Evolutionary conservation across 2,329 filamentous ascomycete genomes (phyloP).

Genomic region (Juglanconis sp.): DNA sequence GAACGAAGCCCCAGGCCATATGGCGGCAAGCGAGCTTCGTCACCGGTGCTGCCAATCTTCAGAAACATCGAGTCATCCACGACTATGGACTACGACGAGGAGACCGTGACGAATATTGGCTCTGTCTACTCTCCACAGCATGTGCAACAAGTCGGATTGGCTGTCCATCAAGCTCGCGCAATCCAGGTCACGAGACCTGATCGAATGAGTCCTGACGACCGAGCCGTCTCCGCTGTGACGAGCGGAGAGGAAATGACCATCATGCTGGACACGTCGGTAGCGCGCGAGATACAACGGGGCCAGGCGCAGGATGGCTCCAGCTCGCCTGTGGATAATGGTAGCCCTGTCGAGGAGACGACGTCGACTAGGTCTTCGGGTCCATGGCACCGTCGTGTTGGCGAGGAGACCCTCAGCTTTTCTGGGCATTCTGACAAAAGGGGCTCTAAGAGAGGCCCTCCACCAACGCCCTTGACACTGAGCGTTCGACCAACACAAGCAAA

Average conservation of each 20-base stretch:
- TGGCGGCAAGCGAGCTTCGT: constrained; percentile 43
- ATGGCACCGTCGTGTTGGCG: constrained; percentile 59
- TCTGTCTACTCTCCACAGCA: constrained; percentile 48
- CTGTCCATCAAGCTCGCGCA: constrained; percentile 38
- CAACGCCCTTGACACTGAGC: constrained; percentile 52
- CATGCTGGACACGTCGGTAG: constrained; percentile 39
- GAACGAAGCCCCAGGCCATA: constrained; percentile 21
- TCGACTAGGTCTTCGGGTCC: constrained; percentile 22
- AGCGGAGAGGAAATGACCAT: constrained; percentile 39
- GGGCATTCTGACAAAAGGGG: constrained; percentile 42
- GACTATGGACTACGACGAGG: constrained; percentile 36
- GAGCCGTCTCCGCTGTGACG: constrained; percentile 23
- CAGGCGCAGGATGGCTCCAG: not conserved
- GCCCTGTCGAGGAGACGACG: constrained; percentile 17
- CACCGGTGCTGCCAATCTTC: constrained; percentile 45
- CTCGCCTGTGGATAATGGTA: constrained; percentile 19
- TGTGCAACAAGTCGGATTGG: constrained; percentile 41
- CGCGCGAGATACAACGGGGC: constrained; percentile 18
- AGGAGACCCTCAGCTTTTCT: constrained; percentile 58
- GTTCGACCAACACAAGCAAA: constrained; percentile 32
- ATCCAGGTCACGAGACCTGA: constrained; percentile 32
- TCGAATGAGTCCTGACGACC: constrained; percentile 18
- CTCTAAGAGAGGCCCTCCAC: constrained; percentile 53
- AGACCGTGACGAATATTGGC: constrained; percentile 44
- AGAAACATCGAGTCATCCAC: constrained; percentile 27